These are phyloP conservation scores for Eucalyptus decipiens DNA, from an alignment of 345 rosid species.

Conservation along the genomic window DNA sequence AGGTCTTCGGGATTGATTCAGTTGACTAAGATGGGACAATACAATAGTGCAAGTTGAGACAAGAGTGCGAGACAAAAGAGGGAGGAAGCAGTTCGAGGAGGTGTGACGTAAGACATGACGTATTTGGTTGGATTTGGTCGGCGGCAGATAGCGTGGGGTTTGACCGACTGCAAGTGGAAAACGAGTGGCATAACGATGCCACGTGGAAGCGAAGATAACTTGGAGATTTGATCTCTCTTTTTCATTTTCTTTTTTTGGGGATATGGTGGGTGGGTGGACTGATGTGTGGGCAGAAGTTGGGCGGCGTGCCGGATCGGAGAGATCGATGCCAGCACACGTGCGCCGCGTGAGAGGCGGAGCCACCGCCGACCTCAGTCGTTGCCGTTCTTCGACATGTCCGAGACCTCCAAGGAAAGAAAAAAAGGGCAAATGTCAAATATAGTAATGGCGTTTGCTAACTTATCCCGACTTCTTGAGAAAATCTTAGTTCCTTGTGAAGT, in stretches of 20 bases:
- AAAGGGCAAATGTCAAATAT: background rate
- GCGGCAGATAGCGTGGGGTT: background rate
- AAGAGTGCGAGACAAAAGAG: background rate
- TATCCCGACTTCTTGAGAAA: fast-evolving
- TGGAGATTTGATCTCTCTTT: background rate
- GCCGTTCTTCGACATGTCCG: background rate
- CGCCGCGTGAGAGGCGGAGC: background rate
- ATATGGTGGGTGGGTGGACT: background rate
- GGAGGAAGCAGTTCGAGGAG: background rate
- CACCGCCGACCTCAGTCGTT: background rate
- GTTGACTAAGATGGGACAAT: background rate
- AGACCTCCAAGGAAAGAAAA: background rate
- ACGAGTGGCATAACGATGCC: background rate
- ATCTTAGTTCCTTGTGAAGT: background rate
- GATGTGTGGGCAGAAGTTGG: background rate
- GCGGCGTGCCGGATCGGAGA: background rate
- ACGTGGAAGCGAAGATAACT: background rate
- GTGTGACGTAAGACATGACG: background rate
- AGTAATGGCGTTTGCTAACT: background rate
- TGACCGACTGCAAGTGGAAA: background rate
- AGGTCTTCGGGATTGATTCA: background rate
- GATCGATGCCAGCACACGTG: background rate
- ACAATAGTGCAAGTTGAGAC: background rate
- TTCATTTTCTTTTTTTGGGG: background rate
- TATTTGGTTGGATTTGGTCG: background rate